These are phyloP conservation scores for Gyrodon lividus DNA, from an alignment of 768 basidiomycete genomes.

Conservation along the genomic window DNA sequence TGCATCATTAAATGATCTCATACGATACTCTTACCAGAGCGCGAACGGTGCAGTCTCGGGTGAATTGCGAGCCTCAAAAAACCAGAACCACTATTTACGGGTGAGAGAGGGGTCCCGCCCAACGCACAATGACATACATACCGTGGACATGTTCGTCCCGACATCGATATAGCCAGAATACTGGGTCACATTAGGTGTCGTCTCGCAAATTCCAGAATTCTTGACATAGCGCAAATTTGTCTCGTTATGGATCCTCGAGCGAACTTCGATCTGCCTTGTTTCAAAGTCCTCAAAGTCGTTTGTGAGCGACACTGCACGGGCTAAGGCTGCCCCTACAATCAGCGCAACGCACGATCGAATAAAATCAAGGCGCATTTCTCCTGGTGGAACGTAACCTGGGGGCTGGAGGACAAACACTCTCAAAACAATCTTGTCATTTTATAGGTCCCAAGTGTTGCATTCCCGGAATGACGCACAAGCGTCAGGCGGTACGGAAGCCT, in stretches of 20 bases:
- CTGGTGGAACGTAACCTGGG: background rate
- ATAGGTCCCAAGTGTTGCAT: too few relatives aligned
- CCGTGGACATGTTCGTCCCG: constrained; percentile 58
- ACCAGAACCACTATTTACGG: constrained; percentile 64
- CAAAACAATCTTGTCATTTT: background rate
- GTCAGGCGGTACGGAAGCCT: too few relatives aligned
- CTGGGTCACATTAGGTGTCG: constrained; percentile 59
- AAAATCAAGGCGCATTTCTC: constrained; percentile 14
- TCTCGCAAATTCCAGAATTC: constrained; percentile 65
- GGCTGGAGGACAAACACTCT: background rate
- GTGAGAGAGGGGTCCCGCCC: background rate
- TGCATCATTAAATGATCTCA: background rate
- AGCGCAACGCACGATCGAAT: constrained; percentile 1
- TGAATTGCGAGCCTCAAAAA: constrained; percentile 60
- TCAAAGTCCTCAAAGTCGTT: background rate
- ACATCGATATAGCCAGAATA: constrained; percentile 64
- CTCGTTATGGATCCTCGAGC: constrained; percentile 20
- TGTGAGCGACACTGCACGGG: background rate
- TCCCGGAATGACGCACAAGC: too few relatives aligned
- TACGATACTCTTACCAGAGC: constrained; percentile 44
- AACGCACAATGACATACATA: constrained; percentile 33
- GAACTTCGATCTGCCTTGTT: constrained; percentile 3
- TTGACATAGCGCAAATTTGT: constrained; percentile 47
- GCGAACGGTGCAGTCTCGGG: constrained; percentile 67
- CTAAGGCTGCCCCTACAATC: background rate